Base-by-base conservation (phyloP, 2,329 filamentous ascomycete species). In the Aspergillus sp. region DNA sequence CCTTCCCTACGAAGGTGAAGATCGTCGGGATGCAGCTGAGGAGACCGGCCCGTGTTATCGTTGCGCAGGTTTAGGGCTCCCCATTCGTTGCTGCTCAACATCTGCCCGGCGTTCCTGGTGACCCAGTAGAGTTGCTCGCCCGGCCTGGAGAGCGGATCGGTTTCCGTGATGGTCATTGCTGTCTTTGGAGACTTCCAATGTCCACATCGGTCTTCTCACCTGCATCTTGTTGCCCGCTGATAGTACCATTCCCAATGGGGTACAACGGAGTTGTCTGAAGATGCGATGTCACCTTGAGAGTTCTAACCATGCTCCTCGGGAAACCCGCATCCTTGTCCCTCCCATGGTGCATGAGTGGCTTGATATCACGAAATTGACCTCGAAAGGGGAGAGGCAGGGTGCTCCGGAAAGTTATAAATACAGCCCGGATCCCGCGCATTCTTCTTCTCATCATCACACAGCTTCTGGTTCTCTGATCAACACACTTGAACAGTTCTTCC, bases 241-340 rank as follows among this genome's bases (percentile, higher is more conserved):
- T 56, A 58, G 52, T 58, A 53, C 54, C 56, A 49, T 57, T 49
- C 59, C 61, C 63, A 59, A 64, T 55, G 64, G 63, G 56, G 61
- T 54, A 63, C 61, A 61, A 63, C 55, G 49, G 52, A 62, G 58
- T 62, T 55, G 54, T 60, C 58, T 65, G 59, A 58, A 57, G 59
- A 63, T 57, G 64, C 66, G 62, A 66, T 68, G 66, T 65, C 55
- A 68, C 66, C 66, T 59, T 66, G 54, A 57, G 57, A 60, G 63
- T 63, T 67, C 62, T 55, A 46, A 59, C 54, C 32, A 57, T 29
- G 51, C 52, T 53, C 47, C 26, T 49, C 52, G 32, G 56, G 50
- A 61, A 61, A 61, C 57, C 52, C 52, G 51, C 47, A 52, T 57
- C 56, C 60, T 53, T 55, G 50, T 49, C 50, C 29, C 29, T 50